Evolutionary conservation across 116 monocot species (phyloP).

Genomic region (Iris pallida): DNA sequence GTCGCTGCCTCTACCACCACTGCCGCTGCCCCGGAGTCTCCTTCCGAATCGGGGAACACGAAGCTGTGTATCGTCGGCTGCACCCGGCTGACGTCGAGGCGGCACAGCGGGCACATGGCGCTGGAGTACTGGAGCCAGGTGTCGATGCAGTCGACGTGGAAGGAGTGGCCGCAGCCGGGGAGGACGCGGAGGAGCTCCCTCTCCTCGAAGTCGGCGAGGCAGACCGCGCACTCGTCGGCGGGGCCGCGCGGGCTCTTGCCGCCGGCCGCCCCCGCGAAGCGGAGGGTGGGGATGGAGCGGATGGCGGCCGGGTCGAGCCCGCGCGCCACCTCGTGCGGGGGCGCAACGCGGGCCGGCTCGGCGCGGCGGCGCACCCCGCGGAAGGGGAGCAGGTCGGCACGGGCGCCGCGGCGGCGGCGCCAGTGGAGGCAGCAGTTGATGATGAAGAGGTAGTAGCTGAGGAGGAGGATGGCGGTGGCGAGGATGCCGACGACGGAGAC

Average conservation of each 20-base stretch:
- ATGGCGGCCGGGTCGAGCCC: constrained; percentile 35
- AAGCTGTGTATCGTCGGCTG: too few relatives aligned
- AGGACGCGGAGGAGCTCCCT: constrained; percentile 35
- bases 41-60: neutral
- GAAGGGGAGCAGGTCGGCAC: neutral
- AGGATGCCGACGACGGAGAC: constrained; percentile 36
- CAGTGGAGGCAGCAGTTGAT: constrained; percentile 33
- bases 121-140: constrained; percentile 50
- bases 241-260: too few relatives aligned
- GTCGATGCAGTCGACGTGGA: constrained; percentile 75
- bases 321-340: neutral
- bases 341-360: neutral
- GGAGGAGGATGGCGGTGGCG: constrained; percentile 26
- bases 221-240: constrained; percentile 50
- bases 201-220: constrained; percentile 39
- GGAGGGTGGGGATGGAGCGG: constrained; percentile 34
- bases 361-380: neutral
- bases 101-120: constrained; percentile 49
- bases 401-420: neutral
- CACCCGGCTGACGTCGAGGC: constrained; percentile 17
- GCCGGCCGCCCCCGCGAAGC: constrained; percentile 9
- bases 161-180: constrained; percentile 45
- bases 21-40: neutral
- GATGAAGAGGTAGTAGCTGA: constrained; percentile 43
- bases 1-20: neutral